Percentiles rank a stretch among this genome's conserved stretches.
Conservation (phyloP, 495 filamentous ascomycete genomes). For the Oleoguttula mirabilis region DNA sequence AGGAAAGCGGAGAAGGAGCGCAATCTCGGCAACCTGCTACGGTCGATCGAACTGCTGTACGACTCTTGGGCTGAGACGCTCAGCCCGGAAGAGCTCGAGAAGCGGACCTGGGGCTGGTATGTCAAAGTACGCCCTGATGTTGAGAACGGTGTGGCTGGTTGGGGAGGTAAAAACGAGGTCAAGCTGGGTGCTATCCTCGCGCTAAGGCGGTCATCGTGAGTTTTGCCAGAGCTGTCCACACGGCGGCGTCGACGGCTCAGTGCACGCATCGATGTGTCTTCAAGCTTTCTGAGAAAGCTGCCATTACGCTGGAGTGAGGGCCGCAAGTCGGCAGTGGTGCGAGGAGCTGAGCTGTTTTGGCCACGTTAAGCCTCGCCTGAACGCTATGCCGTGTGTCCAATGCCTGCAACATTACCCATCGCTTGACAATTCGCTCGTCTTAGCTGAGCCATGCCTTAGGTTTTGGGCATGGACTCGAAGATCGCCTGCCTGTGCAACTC, state of each 20-base stretch:
- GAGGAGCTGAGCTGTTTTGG: too few species aligned
- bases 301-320: neutral
- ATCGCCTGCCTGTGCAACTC: too few species aligned
- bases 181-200: slow-evolving; percentile 53
- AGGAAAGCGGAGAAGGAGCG: slow-evolving; percentile 46
- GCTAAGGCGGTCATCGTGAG: slow-evolving; percentile 33
- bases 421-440: too few species aligned
- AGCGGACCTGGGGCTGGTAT: slow-evolving; percentile 72
- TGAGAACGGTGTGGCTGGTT: slow-evolving; percentile 56
- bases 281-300: neutral
- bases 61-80: slow-evolving; percentile 54
- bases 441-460: too few species aligned
- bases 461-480: too few species aligned
- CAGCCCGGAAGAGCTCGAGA: slow-evolving; percentile 50
- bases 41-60: slow-evolving; percentile 55
- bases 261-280: too few species aligned
- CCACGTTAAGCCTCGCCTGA: too few species aligned
- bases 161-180: slow-evolving; percentile 67
- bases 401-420: too few species aligned
- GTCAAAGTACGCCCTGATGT: slow-evolving; percentile 60
- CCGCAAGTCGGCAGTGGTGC: too few species aligned
- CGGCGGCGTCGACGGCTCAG: too few species aligned
- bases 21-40: slow-evolving; percentile 54
- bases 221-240: too few species aligned
- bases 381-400: too few species aligned